Evolutionary conservation across 768 basidiomycete species (phyloP).

Genomic region (Gloeostereum incarnatum): DNA sequence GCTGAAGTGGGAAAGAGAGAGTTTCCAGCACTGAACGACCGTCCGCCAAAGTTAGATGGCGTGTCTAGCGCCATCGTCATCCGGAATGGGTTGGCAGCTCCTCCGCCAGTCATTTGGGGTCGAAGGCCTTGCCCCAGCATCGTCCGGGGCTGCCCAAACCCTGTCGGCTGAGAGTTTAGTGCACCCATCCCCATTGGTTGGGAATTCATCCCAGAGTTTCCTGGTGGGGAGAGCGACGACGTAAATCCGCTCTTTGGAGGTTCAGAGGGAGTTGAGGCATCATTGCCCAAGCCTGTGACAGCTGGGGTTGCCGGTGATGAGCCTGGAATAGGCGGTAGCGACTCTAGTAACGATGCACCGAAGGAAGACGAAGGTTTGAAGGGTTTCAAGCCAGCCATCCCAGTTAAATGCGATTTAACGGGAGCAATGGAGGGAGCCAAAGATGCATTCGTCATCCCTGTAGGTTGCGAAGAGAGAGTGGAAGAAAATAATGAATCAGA

Average conservation of each 20-base stretch:
- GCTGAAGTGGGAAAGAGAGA: slow-evolving; percentile 1
- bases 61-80: slow-evolving; percentile 40
- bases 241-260: slow-evolving; percentile 7
- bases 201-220: slow-evolving; percentile 7
- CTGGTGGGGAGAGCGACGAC: slow-evolving; percentile 4
- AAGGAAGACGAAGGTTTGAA: slow-evolving; percentile 82
- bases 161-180: slow-evolving; percentile 25
- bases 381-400: slow-evolving; percentile 57
- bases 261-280: slow-evolving; percentile 11
- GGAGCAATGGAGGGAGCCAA: slow-evolving; percentile 22
- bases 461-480: slow-evolving; percentile 40
- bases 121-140: slow-evolving; percentile 43
- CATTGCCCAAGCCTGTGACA: slow-evolving; percentile 18
- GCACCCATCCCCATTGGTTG: slow-evolving; percentile 15
- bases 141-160: slow-evolving; percentile 9
- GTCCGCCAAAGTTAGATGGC: slow-evolving; percentile 6
- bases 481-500: slow-evolving; percentile 39
- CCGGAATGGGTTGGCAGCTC: slow-evolving; percentile 56
- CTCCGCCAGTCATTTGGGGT: slow-evolving; percentile 51
- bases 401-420: slow-evolving; percentile 38
- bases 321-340: slow-evolving; percentile 65
- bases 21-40: background rate
- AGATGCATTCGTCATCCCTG: slow-evolving; percentile 29
- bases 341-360: slow-evolving; percentile 65
- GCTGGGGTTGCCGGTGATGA: slow-evolving; percentile 42